phyloP scores from a whole-genome alignment of 2,329 filamentous ascomycete species.

The Talaromyces sp. region DNA sequence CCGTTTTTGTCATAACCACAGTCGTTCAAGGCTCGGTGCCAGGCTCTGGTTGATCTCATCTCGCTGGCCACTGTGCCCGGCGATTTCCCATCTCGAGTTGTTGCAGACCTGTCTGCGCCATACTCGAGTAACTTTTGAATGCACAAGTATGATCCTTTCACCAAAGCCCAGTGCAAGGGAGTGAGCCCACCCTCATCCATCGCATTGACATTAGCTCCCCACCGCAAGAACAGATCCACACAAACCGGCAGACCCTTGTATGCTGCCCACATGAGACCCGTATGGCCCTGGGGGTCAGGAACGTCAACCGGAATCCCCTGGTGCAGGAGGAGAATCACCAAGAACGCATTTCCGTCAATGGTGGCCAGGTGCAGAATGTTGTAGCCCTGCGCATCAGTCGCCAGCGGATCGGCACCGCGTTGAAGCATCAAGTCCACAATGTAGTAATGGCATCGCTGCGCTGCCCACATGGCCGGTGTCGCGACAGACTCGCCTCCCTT shows the following conservation, averaged over 20 bases:
- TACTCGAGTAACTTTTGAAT: constrained; percentile 95
- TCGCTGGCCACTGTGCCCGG: constrained; percentile 79
- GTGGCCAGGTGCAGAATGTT: constrained; percentile 96
- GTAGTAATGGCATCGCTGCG: constrained; percentile 94
- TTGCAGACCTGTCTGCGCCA: constrained; percentile 85
- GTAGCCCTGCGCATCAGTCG: constrained; percentile 93
- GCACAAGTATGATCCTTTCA: constrained; percentile 84
- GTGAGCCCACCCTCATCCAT: constrained; percentile 91
- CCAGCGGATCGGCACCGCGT: constrained; percentile 84
- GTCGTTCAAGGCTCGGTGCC: constrained; percentile 76
- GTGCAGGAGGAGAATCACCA: constrained; percentile 84
- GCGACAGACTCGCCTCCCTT: constrained; percentile 94
- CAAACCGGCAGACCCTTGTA: constrained; percentile 94
- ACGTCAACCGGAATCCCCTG: constrained; percentile 94
- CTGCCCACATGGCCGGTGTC: constrained; percentile 93
- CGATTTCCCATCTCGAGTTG: constrained; percentile 85
- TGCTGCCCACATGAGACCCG: constrained; percentile 95
- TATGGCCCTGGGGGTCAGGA: constrained; percentile 83
- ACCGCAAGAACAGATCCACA: constrained; percentile 86
- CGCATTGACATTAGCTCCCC: constrained; percentile 90
- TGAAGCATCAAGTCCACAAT: constrained; percentile 88
- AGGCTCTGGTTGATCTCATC: constrained; percentile 78
- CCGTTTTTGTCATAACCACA: constrained; percentile 78
- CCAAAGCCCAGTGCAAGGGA: constrained; percentile 90
- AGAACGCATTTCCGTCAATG: constrained; percentile 90